Base-by-base conservation (phyloP, 2,329 filamentous ascomycete genomes). In the Colletotrichum sp. region DNA sequence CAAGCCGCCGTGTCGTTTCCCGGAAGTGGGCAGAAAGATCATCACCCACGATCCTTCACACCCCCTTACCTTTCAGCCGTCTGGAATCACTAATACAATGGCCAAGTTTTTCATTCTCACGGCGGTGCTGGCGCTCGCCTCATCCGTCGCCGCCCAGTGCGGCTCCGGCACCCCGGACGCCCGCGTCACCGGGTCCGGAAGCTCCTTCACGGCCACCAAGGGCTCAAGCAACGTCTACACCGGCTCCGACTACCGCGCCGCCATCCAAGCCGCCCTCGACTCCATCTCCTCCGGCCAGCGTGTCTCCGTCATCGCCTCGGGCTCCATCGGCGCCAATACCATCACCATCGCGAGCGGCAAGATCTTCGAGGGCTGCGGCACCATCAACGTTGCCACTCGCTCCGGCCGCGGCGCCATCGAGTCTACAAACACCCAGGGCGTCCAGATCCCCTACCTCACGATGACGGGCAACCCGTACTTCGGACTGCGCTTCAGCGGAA, bases 401-500 rank as follows among this genome's bases (percentile, higher is more conserved):
- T 78, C 79, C 43, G 89, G 87, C 2, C 86, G 85, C 24, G 90
- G 90, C 21, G 88, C 89, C 61, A 91, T 92, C 64, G 89, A 91
- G 81, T 86, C 86, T 0, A 83, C 87, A 4, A 82, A 87, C 77
- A 87, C 88, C 10, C 78, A 81, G 3, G 86, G 86, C 74, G 89
- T 90, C 18, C 82, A 86, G 56, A 91, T 92, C 64, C 89, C 90
- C 0, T 91, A 89, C 78, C 85, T 92, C 5, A 89, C 81, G 68
- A 88, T 92, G 88, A 90, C 89, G 4, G 90, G 90, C 3, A 88
- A 85, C 78, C 89, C 90, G 0, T 91, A 91, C 81, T 91, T 91
- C 71, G 90, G 89, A 4, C 78, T 92, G 65, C 86, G 89, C 14
- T 90, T 91, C 83, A 90, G 85, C 32, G 90, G 90, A 14, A 88